phyloP scores from a whole-genome alignment of 805 yeast species.

The Cyberlindnera japonica region DNA sequence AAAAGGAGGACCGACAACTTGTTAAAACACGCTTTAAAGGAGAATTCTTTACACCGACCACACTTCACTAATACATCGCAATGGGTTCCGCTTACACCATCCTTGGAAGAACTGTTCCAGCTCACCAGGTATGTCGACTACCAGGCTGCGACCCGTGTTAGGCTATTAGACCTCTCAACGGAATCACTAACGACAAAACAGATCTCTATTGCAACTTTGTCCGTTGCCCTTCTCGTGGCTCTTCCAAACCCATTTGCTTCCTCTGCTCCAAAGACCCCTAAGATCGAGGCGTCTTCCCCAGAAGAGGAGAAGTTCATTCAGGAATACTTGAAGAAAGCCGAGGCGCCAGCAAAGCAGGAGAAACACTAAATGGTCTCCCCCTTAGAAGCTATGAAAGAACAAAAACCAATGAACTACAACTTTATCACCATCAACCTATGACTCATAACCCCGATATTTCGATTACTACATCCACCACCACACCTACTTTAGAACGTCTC shows the following conservation, averaged over 20 bases:
- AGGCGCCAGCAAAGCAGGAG: conserved; percentile 26
- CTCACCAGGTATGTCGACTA: conserved; percentile 73
- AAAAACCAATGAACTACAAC: background rate
- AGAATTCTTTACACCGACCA: no score
- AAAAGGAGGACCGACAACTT: background rate
- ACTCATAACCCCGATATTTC: no score
- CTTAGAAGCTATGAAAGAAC: no score
- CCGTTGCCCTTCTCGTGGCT: conserved; percentile 57
- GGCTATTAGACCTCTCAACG: no score
- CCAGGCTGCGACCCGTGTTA: no score
- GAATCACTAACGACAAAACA: conserved; percentile 19
- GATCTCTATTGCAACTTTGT: conserved; percentile 81
- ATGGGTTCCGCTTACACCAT: conserved; percentile 87
- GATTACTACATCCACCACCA: no score
- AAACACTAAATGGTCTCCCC: conserved; percentile 27
- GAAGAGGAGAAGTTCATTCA: conserved; percentile 85
- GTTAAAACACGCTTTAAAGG: background rate
- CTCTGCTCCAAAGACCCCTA: conserved; percentile 45
- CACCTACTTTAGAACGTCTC: conserved; percentile 5
- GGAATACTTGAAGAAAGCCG: conserved; percentile 58
- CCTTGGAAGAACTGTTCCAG: conserved; percentile 77
- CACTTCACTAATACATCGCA: conserved; percentile 14
- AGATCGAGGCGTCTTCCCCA: conserved; percentile 70
- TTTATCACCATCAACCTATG: background rate
- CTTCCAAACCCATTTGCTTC: conserved; percentile 63